Base-by-base conservation (phyloP, 129 eudicot genomes). In the Tagetes patula region DNA sequence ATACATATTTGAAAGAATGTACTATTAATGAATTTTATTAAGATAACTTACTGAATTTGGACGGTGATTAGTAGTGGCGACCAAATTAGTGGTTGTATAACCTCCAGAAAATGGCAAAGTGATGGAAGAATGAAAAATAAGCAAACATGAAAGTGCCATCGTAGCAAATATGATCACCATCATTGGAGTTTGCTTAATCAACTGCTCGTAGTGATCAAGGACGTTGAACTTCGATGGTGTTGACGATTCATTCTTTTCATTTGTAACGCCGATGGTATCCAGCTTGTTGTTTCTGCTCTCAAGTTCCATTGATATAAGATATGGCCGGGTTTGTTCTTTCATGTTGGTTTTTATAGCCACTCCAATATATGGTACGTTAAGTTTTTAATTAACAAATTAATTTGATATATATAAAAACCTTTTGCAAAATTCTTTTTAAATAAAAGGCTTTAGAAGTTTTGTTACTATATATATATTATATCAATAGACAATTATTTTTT, bases 151-250 rank as follows among this genome's bases (percentile, higher is more conserved):
- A 33, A 78, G 58, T 12, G 59, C 55, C 20, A 70, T 67, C 5
- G 39, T 65, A 6, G 82, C 82, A 71, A 78, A 78, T 32, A 78
- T 10, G 67, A 78, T 71, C 12, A 78, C 72, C 77, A 78, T 64
- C 56, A 37, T 71, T 31, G 82, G 82, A 53, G 67, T 71, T 71
- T 64, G 76, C 65, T 62, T 70, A 11, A 61, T 20, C 55, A 77
- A 6, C 30, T 34, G 62, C 6, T 37, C 72, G 66, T 70, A 61
- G 59, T 40, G 72, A 70, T 11, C 6, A 40, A 45, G 42, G 49
- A 20, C 27, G 27, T 11, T 70, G 48, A 63, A 71, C 36, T 78
- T 72, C 10, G 49, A 32, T 39, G 61, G 37, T 46, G 49, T 9
- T 14, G 72, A 32, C 3, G 40, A 0, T 59, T 32, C 72, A 31